Evolutionary conservation across 176 grass and related monocot species (phyloP), one percentile per base, ranked within the genome.

Genomic region (Eremochloa ophiuroides): DNA sequence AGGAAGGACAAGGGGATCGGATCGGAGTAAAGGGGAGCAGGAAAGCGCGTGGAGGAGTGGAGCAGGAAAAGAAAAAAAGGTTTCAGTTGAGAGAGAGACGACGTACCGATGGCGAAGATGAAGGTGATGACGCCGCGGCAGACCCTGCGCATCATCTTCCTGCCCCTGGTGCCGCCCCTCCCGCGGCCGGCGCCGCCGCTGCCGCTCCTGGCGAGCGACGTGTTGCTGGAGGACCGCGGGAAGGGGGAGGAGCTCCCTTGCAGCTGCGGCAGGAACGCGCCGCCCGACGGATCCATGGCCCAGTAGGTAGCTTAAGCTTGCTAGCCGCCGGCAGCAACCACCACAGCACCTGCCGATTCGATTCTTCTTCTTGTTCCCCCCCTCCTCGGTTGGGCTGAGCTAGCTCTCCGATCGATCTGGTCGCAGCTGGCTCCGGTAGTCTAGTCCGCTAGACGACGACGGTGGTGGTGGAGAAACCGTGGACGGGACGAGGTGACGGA

Each of bases 71-170:
- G n/a, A n/a, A n/a, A n/a, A n/a, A 35, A 14, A 1, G 11, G 5
- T 0, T 68, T 29, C 6, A 6, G n/a, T n/a, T n/a, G n/a, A n/a
- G n/a, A n/a, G n/a, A n/a, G n/a, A n/a, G 47, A 8, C 46, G 48
- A 2, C 10, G 6, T 41, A 97, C 94, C 94, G 84, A 90, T 91
- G 80, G 91, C 91, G 67, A 97, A 97, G 84, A 97, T 97, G 86
- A 87, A 97, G 38, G 94, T 97, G 83, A 97, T 88, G 63, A 93
- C 62, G 20, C 86, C 94, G 74, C 89, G 88, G 35, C 92, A 77
- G 73, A 97, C 88, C 79, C 88, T 76, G 30, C 33, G 83, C 63
- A 87, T 43, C 89, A 87, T 84, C 76, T 25, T 59, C 65, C 83
- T 56, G 4, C 83, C 87, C 18, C 71, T 80, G 64, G 71, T 50